These are phyloP conservation scores for Nemania sp. DNA, from an alignment of 2,329 filamentous ascomycete species.

Conservation along the genomic window DNA sequence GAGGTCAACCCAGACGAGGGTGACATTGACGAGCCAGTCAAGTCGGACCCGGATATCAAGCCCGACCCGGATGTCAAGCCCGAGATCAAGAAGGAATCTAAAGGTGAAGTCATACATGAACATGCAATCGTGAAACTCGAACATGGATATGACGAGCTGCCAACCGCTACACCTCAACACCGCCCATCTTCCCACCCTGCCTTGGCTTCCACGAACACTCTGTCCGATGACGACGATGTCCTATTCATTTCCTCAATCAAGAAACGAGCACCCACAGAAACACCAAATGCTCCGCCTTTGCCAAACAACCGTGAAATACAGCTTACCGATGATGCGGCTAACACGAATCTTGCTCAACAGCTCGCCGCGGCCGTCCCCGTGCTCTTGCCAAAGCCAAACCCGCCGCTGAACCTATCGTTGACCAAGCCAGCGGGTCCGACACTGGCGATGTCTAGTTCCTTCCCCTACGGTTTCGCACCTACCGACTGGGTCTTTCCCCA, in stretches of 20 bases:
- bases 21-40: slow-evolving; percentile 40
- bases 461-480: slow-evolving; percentile 33
- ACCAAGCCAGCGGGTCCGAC: slow-evolving; percentile 3
- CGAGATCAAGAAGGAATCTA: no score
- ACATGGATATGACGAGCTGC: slow-evolving; percentile 26
- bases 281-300: slow-evolving; percentile 25
- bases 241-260: slow-evolving; percentile 35
- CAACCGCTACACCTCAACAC: slow-evolving; percentile 14
- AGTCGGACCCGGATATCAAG: slow-evolving; percentile 28
- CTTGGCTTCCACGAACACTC: slow-evolving; percentile 20
- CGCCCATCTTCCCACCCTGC: slow-evolving; percentile 5
- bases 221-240: slow-evolving; percentile 37
- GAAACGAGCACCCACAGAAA: slow-evolving; percentile 23
- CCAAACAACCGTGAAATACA: slow-evolving; percentile 29
- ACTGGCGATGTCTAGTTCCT: slow-evolving; percentile 26
- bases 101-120: slow-evolving; percentile 43
- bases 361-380: slow-evolving; percentile 5
- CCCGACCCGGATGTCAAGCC: slow-evolving; percentile 29
- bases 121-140: slow-evolving; percentile 39
- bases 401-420: no score
- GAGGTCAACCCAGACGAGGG: slow-evolving; percentile 41
- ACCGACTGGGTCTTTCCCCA: slow-evolving; percentile 33
- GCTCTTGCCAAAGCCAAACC: no score
- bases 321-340: slow-evolving; percentile 37
- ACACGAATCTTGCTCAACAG: slow-evolving; percentile 34